Base-by-base conservation (phyloP, 2,329 filamentous ascomycete species). In the Myriosclerotinia duriaeana region DNA sequence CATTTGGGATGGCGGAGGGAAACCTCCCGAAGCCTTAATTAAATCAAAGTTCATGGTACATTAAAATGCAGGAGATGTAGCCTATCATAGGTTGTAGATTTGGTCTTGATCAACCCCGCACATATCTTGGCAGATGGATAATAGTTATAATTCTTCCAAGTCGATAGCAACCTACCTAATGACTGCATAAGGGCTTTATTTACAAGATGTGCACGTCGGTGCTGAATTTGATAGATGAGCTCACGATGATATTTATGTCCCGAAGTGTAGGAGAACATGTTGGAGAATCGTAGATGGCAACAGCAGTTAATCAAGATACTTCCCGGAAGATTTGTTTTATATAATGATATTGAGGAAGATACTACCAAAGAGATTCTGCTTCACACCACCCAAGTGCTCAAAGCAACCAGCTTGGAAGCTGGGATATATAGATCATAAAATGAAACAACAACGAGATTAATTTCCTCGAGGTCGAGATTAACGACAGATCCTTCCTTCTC, bases 401-500 rank as follows among this genome's bases (percentile, higher is more conserved):
- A 17, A 38, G 44, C 1, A 50, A 60, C n/a, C 44, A 50, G 34
- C 44, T 38, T 26, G 30, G 30, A 20, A 26, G n/a, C 44, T 40
- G 44, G 30, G 12, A 64, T 56, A 64, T 77, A 72, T 77, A 74
- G 76, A 77, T 76, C 76, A 77, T 77, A 77, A 77, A 77, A 77
- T 77, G 76, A 77, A 77, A 77, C 76, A 72, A 75, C 73, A 72
- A 71, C 72, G 72, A 76, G 72, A 77, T 75, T 69, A 72, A 67
- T 56, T 68, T 71, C 67, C 71, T 71, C 75, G 73, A 74, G 73
- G 73, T 77, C 76, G 76, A 77, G 76, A 77, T 77, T 77, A 77
- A 77, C 76, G 76, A 77, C 76, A 77, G 76, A 77, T 76, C 75
- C 69, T 74, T 76, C 71, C 64, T 68, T 77, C 75, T 77, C 69